A percentile compares a stretch with the other conserved stretches of the same genome.
Evolutionary conservation across 2,329 filamentous ascomycete genomes (phyloP).

Genomic region (Thielaviopsis populi): DNA sequence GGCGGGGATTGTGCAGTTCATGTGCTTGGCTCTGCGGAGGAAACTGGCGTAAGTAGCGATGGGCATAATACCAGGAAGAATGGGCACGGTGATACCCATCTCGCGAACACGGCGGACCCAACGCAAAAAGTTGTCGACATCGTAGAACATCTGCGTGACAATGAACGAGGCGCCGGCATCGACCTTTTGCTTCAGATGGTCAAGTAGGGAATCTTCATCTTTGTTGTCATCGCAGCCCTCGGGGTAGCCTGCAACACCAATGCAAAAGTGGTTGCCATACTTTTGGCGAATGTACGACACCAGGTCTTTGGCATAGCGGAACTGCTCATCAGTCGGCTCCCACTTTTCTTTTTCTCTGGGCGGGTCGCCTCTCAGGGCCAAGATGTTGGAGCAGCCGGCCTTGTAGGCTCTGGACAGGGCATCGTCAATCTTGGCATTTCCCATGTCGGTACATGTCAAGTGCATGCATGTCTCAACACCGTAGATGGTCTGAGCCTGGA

Average conservation of each 20-base stretch:
- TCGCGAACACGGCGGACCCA: conserved; percentile 82
- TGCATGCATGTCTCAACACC: conserved; percentile 99
- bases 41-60: conserved; percentile 95
- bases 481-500: conserved; percentile 85
- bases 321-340: conserved; percentile 74
- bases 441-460: conserved; percentile 97
- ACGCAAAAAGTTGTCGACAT: conserved; percentile 81
- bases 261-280: conserved; percentile 70
- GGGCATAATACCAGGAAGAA: conserved; percentile 71
- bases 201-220: conserved; percentile 68
- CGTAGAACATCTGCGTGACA: conserved; percentile 99
- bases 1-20: conserved; percentile 68
- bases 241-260: conserved; percentile 91
- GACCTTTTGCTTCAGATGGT: conserved; percentile 93
- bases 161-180: conserved; percentile 89
- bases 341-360: conserved; percentile 88
- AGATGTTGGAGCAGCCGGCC: conserved; percentile 91
- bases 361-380: conserved; percentile 84
- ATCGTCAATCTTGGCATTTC: conserved; percentile 74
- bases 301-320: conserved; percentile 83
- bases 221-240: conserved; percentile 91
- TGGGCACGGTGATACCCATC: conserved; percentile 68
- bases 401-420: conserved; percentile 82
- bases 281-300: conserved; percentile 66
- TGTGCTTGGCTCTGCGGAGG: conserved; percentile 77